Evolutionary conservation across 495 filamentous ascomycete species (phyloP).

Genomic region (Penicillium daleae): DNA sequence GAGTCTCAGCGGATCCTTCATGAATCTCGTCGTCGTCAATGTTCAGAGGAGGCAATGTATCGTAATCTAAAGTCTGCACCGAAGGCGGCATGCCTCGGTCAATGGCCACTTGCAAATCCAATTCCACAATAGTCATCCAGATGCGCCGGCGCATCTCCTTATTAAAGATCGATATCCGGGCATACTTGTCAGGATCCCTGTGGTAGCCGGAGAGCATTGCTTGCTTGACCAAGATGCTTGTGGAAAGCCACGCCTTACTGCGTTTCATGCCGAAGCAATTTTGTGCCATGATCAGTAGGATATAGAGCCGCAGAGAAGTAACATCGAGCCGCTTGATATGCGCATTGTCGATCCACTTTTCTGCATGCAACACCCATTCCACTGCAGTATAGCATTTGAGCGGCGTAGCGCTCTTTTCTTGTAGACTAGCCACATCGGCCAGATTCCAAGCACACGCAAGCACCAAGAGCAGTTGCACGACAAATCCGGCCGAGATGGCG

Average conservation of each 20-base stretch:
- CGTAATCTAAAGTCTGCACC: constrained; percentile 58
- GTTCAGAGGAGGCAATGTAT: constrained; percentile 58
- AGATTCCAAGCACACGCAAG: constrained; percentile 62
- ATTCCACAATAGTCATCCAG: constrained; percentile 69
- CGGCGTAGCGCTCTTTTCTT: constrained; percentile 54
- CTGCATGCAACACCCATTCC: constrained; percentile 66
- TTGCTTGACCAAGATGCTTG: constrained; percentile 58
- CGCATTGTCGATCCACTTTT: constrained; percentile 62
- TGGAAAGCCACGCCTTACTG: constrained; percentile 63
- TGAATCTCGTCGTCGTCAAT: constrained; percentile 49
- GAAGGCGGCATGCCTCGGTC: constrained; percentile 63
- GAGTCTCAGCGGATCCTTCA: constrained; percentile 42
- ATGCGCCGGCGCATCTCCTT: constrained; percentile 70
- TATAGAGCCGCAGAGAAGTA: constrained; percentile 58
- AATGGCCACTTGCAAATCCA: constrained; percentile 61
- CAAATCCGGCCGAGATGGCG: constrained; percentile 46
- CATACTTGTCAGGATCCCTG: constrained; percentile 55
- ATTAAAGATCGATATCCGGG: constrained; percentile 56
- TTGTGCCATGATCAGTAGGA: constrained; percentile 62
- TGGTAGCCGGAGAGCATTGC: constrained; percentile 62
- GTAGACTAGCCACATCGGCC: constrained; percentile 36
- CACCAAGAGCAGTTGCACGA: constrained; percentile 65
- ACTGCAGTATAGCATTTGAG: constrained; percentile 54
- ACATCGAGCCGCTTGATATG: constrained; percentile 59
- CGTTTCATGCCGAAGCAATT: constrained; percentile 58